A percentile compares a stretch with the other conserved stretches of the same genome.
These are phyloP conservation scores for Paramecium sexaurelia DNA, from an alignment of 73 alveolate species.

Conservation along the genomic window DNA sequence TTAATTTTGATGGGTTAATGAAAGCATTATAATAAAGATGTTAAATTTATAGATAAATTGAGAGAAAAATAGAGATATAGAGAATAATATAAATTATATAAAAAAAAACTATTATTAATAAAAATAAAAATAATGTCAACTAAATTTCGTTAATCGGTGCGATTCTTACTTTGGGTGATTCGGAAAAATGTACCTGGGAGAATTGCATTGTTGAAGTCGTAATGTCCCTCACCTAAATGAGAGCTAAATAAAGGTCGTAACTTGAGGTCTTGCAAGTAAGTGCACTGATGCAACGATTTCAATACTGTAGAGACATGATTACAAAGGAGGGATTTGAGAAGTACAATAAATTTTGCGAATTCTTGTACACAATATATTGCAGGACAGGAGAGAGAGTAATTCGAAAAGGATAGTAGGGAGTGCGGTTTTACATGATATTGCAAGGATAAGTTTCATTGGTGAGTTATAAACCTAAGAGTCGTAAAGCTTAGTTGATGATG, in stretches of 20 bases:
- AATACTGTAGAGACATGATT: slow-evolving; percentile 1
- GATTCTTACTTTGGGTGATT: background rate
- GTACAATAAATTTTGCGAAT: background rate
- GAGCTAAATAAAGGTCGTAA: background rate
- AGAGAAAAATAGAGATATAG: too few species aligned
- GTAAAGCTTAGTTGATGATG: background rate
- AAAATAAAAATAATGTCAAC: background rate
- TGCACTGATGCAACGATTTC: slow-evolving; percentile 11
- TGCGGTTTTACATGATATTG: background rate
- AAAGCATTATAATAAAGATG: too few species aligned
- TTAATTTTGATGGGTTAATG: too few species aligned
- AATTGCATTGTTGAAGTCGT: slow-evolving; percentile 45
- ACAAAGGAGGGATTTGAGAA: background rate
- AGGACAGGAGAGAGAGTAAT: background rate
- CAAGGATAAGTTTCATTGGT: background rate
- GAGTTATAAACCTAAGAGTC: slow-evolving; percentile 6
- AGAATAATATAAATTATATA: too few species aligned
- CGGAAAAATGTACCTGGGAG: background rate
- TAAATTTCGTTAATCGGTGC: slow-evolving; percentile 7
- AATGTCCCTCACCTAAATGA: slow-evolving; percentile 4
- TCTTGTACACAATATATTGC: background rate
- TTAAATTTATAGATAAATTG: too few species aligned
- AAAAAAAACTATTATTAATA: background rate
- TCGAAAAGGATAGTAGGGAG: slow-evolving; percentile 13
- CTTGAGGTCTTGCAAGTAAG: background rate